Percentiles rank a stretch among this genome's conserved stretches.
Evolutionary conservation across 805 yeast genomes (phyloP).

Genomic region (Brettanomyces custersianus): DNA sequence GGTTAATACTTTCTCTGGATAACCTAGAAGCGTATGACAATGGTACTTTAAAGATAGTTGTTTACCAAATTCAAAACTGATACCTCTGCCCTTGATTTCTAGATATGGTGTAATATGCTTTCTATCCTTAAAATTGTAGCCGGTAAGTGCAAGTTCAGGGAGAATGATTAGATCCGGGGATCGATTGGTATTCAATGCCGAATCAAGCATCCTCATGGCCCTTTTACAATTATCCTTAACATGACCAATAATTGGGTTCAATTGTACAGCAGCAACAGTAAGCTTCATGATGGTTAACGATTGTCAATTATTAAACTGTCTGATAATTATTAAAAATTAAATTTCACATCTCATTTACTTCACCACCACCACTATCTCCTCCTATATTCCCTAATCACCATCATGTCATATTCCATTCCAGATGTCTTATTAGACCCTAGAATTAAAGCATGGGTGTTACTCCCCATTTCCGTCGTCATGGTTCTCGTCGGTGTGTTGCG

Average conservation of each 20-base stretch:
- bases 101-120: slow-evolving; percentile 48
- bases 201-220: slow-evolving; percentile 34
- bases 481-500: slow-evolving; percentile 76
- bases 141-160: slow-evolving; percentile 81
- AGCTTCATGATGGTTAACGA: slow-evolving; percentile 29
- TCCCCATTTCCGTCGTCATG: slow-evolving; percentile 88
- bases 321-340: not conserved
- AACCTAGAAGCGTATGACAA: slow-evolving; percentile 73
- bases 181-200: slow-evolving; percentile 11
- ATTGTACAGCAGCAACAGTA: slow-evolving; percentile 57
- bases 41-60: slow-evolving; percentile 37
- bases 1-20: slow-evolving; percentile 51
- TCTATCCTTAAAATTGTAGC: slow-evolving; percentile 55
- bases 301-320: too few relatives aligned
- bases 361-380: not conserved
- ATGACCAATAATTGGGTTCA: slow-evolving; percentile 56
- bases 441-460: slow-evolving; percentile 79
- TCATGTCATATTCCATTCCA: slow-evolving; percentile 20
- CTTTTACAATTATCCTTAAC: slow-evolving; percentile 43
- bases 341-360: not conserved
- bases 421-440: slow-evolving; percentile 70
- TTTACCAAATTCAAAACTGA: slow-evolving; percentile 47
- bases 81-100: slow-evolving; percentile 32
- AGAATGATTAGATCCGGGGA: slow-evolving; percentile 60
- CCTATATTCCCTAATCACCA: slow-evolving; percentile 1